A percentile compares a stretch with the other conserved stretches of the same genome.
Conservation (phyloP, 2,329 filamentous ascomycete species). For the Phialophora verrucosa region DNA sequence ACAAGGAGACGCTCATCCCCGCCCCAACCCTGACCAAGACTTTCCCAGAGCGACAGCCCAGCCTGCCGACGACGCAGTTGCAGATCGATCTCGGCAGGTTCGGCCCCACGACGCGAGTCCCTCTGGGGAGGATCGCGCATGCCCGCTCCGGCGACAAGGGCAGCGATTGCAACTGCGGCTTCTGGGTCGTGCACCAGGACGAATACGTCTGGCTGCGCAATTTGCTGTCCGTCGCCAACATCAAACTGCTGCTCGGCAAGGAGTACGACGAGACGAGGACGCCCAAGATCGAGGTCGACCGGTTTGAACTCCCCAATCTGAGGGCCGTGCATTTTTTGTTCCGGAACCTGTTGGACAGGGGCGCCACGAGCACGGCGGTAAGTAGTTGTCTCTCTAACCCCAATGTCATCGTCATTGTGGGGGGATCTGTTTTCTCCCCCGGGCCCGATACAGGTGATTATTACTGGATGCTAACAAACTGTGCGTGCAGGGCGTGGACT, state of each 20-base stretch:
- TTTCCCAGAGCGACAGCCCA: conserved; percentile 40
- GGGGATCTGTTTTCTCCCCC: background rate
- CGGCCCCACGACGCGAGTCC: conserved; percentile 41
- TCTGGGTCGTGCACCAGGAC: conserved; percentile 44
- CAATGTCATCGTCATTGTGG: background rate
- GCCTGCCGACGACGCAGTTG: conserved; percentile 35
- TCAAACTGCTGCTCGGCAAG: conserved; percentile 45
- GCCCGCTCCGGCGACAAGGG: conserved; percentile 48
- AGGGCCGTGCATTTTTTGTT: conserved; percentile 49
- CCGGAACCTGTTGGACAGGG: conserved; percentile 47
- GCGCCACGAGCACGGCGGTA: conserved; percentile 45
- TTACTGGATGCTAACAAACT: background rate
- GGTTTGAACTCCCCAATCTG: conserved; percentile 55
- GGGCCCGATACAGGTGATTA: background rate
- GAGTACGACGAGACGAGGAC: conserved; percentile 43
- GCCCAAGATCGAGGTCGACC: conserved; percentile 47
- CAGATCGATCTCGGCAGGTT: conserved; percentile 38
- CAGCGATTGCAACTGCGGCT: conserved; percentile 46
- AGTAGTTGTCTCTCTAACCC: background rate
- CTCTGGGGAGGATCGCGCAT: conserved; percentile 45
- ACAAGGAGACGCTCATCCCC: conserved; percentile 37
- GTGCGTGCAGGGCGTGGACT: conserved; percentile 41
- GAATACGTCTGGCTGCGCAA: conserved; percentile 44
- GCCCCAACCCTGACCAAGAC: conserved; percentile 39
- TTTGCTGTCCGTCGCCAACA: conserved; percentile 34